Evolutionary conservation across 2,329 filamentous ascomycete genomes (phyloP).

Genomic region (Penicillium capsulatum): DNA sequence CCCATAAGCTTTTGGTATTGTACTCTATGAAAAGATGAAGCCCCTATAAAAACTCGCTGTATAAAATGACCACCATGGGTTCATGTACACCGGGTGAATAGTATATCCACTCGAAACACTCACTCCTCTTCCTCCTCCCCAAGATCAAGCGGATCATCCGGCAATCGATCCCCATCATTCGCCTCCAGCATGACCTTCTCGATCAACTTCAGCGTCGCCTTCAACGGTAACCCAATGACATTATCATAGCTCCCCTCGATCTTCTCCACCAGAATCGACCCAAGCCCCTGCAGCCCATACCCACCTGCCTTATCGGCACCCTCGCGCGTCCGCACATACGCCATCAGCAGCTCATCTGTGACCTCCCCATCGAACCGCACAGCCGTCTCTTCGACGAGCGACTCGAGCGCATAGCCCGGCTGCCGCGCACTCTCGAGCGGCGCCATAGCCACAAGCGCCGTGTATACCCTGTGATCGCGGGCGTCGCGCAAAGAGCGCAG

Average conservation of each 20-base stretch:
- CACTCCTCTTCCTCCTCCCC: constrained; percentile 27
- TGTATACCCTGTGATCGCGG: constrained; percentile 74
- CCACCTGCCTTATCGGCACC: constrained; percentile 95
- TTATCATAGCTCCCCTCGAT: constrained; percentile 92
- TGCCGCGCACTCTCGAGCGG: constrained; percentile 74
- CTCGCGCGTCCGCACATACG: constrained; percentile 68
- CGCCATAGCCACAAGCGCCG: constrained; percentile 76
- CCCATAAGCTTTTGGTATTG: no score
- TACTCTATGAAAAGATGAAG: no score
- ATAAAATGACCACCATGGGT: no score
- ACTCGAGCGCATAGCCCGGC: constrained; percentile 80
- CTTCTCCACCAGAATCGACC: constrained; percentile 78
- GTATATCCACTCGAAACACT: neutral
- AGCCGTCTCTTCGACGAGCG: constrained; percentile 80
- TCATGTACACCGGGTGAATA: no score
- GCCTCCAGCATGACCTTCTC: constrained; percentile 82
- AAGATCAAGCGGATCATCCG: constrained; percentile 44
- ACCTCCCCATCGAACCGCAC: constrained; percentile 77
- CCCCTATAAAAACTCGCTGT: no score
- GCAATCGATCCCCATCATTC: constrained; percentile 56
- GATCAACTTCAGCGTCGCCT: constrained; percentile 72
- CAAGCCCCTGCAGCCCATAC: constrained; percentile 88
- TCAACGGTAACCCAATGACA: constrained; percentile 83
- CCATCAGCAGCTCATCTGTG: constrained; percentile 76
- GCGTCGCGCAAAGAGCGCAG: constrained; percentile 75